phyloP scores from a whole-genome alignment of 257 asterid genomes.

The Solanum ossicruentum region DNA sequence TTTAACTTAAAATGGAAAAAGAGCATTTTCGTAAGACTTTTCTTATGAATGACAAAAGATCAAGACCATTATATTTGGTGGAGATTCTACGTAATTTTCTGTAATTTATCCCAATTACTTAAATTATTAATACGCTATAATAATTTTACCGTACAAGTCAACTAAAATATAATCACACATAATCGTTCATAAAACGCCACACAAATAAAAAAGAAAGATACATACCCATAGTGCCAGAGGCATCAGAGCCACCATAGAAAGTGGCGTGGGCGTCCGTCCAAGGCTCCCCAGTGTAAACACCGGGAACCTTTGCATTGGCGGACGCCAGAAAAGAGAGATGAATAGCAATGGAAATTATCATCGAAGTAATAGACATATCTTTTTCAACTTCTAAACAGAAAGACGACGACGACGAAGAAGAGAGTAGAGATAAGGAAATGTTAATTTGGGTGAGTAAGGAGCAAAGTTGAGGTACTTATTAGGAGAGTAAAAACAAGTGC shows the following conservation, averaged over 20 bases:
- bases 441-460: not conserved
- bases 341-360: not conserved
- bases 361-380: not conserved
- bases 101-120: too few species aligned
- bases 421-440: not conserved
- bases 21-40: too few species aligned
- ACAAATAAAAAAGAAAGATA: not conserved
- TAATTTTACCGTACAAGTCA: not conserved
- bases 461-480: not conserved
- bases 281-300: slow-evolving; percentile 29
- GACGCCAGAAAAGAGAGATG: not conserved
- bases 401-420: not conserved
- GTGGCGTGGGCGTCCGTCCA: slow-evolving; percentile 63
- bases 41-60: too few species aligned
- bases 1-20: too few species aligned
- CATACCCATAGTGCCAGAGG: slow-evolving; percentile 67
- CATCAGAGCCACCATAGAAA: slow-evolving; percentile 59
- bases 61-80: too few species aligned
- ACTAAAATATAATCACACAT: not conserved
- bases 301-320: slow-evolving; percentile 27
- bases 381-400: not conserved
- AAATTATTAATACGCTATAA: not conserved
- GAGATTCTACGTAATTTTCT: too few species aligned
- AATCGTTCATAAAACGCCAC: not conserved
- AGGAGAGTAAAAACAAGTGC: not conserved